Evolutionary conservation across 129 eudicot genomes (phyloP), one percentile per base, ranked within the genome.

Genomic region (Tagetes patula): DNA sequence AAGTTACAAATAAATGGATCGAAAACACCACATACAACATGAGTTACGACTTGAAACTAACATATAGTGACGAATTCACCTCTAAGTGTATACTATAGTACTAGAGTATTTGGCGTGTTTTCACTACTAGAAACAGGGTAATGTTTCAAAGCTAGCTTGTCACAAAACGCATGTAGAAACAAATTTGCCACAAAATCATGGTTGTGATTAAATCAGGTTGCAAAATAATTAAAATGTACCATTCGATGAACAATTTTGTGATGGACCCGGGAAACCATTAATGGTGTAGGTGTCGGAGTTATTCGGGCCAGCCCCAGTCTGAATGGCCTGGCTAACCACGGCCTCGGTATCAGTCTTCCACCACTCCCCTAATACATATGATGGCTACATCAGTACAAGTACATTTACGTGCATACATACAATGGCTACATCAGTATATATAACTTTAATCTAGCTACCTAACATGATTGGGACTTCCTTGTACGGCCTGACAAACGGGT

Each of bases 261-360:
- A 74, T 27, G 87, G 93, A 3, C 93, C 88, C 1, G 93, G 96
- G 14, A 85, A 69, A 1, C 96, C 96, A 50, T 89, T 89, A 38
- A 86, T 80, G 13, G 92, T 89, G 45, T 65, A 89, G 11, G 89
- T 77, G 77, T 89, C 96, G 0, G 92, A 89, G 10, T 74, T 85
- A 34, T 87, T 87, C 1, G 96, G 96, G 6, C 87, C 90, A 0
- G 70, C 92, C 33, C 96, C 96, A 0, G 85, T 87, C 59, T 80
- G 85, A 70, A 83, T 75, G 8, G 90, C 90, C 61, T 90, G 96
- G 79, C 37, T 85, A 42, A 90, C 69, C 13, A 90, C 88, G 2
- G 90, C 87, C 70, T 87, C 92, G 0, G 90, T 76, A 71, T 89
- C 92, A 12, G 77, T 83, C 37, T 84, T 89, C 88, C 89, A 89